phyloP scores from a whole-genome alignment of 176 grass and related monocot species.

The Chloris gayana region DNA sequence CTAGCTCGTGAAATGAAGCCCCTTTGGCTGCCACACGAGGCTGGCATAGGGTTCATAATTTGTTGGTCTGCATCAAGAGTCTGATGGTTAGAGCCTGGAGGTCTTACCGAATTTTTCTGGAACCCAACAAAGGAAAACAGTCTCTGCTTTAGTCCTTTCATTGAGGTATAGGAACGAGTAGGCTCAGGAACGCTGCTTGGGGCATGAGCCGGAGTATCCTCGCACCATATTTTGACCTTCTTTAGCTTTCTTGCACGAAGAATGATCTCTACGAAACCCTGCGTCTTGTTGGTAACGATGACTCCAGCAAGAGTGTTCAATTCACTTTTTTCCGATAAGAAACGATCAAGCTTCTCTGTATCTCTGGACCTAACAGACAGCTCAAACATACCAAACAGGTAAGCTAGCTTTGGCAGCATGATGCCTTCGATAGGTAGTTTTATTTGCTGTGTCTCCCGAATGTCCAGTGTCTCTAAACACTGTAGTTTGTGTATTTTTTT shows the following conservation, averaged over 20 bases:
- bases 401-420: conserved; percentile 7
- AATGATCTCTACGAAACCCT: not conserved
- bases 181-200: not conserved
- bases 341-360: too few relatives aligned
- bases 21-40: too few relatives aligned
- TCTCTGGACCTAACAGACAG: not conserved
- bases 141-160: too few relatives aligned
- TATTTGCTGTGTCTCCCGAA: not conserved
- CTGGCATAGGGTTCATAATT: too few relatives aligned
- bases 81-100: too few relatives aligned
- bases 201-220: not conserved
- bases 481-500: not conserved
- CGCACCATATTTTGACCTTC: conserved; percentile 9
- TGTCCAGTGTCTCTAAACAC: conserved; percentile 22
- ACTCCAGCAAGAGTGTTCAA: conserved; percentile 14
- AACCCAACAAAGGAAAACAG: too few relatives aligned
- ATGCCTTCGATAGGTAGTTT: not conserved
- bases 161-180: too few relatives aligned
- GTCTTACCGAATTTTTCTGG: too few relatives aligned
- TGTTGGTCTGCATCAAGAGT: too few relatives aligned
- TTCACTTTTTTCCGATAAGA: not conserved
- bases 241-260: not conserved
- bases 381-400: not conserved
- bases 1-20: too few relatives aligned
- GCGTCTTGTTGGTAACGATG: not conserved